phyloP scores from a whole-genome alignment of 176 grass and related monocot species.

The Avena atlantica region DNA sequence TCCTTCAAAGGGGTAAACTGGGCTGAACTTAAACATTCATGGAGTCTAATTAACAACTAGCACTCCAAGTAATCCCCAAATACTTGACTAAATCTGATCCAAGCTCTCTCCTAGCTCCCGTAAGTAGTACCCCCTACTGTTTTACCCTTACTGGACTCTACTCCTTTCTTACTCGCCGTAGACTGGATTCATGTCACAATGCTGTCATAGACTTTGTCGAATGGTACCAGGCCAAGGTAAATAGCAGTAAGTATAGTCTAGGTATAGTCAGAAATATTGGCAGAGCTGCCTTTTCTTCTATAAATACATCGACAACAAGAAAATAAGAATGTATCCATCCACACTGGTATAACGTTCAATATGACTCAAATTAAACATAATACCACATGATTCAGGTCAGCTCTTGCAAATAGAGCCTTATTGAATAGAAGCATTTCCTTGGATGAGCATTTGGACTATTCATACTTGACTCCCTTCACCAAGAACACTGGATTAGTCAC shows the following conservation, averaged over 20 bases:
- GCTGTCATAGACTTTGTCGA: not conserved
- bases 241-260: not conserved
- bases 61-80: not conserved
- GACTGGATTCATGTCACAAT: conserved; percentile 17
- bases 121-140: not conserved
- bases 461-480: too few species aligned
- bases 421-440: too few species aligned
- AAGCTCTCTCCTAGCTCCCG: not conserved
- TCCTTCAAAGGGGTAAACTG: conserved; percentile 12
- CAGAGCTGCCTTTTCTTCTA: not conserved
- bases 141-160: not conserved
- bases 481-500: too few species aligned
- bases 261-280: conserved; percentile 1
- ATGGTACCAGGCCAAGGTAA: not conserved
- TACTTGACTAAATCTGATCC: not conserved
- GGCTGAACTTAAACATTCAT: not conserved
- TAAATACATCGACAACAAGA: not conserved
- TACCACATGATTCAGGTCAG: not conserved
- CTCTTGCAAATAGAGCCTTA: too few species aligned
- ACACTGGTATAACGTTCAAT: not conserved
- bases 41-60: conserved; percentile 5
- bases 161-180: not conserved
- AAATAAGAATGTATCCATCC: conserved; percentile 8
- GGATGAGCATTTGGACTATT: too few species aligned
- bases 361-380: not conserved